Evolutionary conservation across 2,329 filamentous ascomycete species (phyloP), one percentile per base, ranked within the genome.

Genomic region (Claviceps pazoutovae): DNA sequence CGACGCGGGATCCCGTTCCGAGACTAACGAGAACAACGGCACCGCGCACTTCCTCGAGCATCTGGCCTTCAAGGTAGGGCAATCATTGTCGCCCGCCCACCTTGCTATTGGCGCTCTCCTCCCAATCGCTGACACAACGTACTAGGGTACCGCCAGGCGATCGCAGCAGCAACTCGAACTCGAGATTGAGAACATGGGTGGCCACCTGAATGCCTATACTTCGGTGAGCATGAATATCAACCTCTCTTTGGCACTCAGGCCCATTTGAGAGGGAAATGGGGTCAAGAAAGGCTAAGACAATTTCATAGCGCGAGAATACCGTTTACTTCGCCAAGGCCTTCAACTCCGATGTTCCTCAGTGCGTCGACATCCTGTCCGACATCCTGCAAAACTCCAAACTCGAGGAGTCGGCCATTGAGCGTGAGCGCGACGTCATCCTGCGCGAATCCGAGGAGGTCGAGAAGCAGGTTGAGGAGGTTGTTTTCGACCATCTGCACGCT

Each of bases 111-210:
- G 9, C 21, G 19, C 19, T 11, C 9, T 8, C 9, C 16, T 26
- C n/a, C 19, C 14, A 14, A n/a, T 16, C 48, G 47, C 45, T 57
- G 37, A 56, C 46, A 11, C 2, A 7, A 17, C 19, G 3, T 1
- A 34, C 1, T 51, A 90, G 90, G 93, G 93, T 63, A 98, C 93
- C 61, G 79, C 86, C 72, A 95, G 86, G 77, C 83, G 93, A 72
- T 89, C 86, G 59, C 93, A 98, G 74, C 86, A 94, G 70, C 93
- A 98, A 76, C 79, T 98, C 69, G 93, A 98, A 78, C 84, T 98
- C 59, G 93, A 98, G 78, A 97, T 98, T 67, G 93, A 98, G 80
- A 98, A 98, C 77, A 96, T 98, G 88, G 93, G 93, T 70, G 93
- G 88, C 59, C 93, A 98, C 76, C 80, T 98, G 64, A 98, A 98